phyloP scores from a whole-genome alignment of 495 filamentous ascomycete genomes.

The Talaromyces liani region DNA sequence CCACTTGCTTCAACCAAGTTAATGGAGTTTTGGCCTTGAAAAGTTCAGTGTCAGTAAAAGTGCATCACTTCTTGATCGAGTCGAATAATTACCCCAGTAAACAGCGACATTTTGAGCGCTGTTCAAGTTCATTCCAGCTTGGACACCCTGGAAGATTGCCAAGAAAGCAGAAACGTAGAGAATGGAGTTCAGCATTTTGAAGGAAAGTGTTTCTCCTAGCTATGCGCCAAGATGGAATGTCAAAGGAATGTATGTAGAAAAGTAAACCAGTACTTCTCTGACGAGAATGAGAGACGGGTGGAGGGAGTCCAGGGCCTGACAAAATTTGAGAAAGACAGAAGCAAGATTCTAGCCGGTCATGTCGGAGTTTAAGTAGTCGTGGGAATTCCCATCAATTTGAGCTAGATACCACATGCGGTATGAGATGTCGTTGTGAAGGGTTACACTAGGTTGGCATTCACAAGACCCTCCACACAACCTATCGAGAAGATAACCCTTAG shows the following conservation, averaged over 20 bases:
- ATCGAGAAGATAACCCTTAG: neutral
- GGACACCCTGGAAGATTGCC: conserved; percentile 13
- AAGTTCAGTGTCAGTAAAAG: neutral
- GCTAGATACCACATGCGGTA: neutral
- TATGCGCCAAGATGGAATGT: neutral
- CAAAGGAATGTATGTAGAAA: conserved; percentile 2
- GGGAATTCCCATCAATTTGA: neutral
- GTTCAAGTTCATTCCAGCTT: conserved; percentile 35
- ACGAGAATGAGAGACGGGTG: conserved; percentile 4
- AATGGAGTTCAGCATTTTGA: conserved; percentile 6
- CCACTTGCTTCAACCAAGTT: neutral
- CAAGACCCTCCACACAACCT: neutral
- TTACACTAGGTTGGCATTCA: conserved; percentile 5
- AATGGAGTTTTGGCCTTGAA: conserved; percentile 9
- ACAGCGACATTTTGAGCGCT: conserved; percentile 47
- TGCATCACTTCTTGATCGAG: neutral
- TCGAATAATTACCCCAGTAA: conserved; percentile 58
- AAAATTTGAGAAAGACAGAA: neutral
- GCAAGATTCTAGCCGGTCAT: neutral
- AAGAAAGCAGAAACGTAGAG: conserved; percentile 6
- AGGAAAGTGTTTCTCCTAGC: neutral
- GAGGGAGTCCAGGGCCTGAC: neutral
- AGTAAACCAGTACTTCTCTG: conserved; percentile 9
- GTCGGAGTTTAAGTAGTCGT: neutral
- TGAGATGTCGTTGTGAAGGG: neutral